A percentile compares a stretch with the other conserved stretches of the same genome.
Evolutionary conservation across 176 grass and related monocot genomes (phyloP).

Genomic region (Zoysia pacifica): DNA sequence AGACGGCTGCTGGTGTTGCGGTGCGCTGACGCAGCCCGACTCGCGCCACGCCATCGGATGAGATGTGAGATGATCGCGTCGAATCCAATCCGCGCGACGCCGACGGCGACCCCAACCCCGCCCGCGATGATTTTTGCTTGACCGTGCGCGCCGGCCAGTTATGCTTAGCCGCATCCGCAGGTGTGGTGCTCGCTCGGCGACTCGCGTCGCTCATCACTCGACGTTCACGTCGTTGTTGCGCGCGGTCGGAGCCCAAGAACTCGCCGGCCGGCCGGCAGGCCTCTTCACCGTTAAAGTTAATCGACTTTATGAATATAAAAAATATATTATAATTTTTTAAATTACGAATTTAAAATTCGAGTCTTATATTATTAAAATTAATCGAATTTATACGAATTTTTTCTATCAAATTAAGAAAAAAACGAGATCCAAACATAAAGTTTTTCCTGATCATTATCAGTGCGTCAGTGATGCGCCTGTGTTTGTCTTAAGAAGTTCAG

Average conservation of each 20-base stretch:
- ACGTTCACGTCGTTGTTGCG: not conserved
- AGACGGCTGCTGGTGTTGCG: not conserved
- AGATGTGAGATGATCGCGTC: not conserved
- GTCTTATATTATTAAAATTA: no score
- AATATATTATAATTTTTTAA: no score
- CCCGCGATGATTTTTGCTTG: not conserved
- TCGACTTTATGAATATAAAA: no score
- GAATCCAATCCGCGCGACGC: not conserved
- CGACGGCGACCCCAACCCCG: conserved; percentile 1
- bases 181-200: not conserved
- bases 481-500: no score
- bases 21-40: conserved; percentile 13
- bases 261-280: not conserved
- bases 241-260: not conserved
- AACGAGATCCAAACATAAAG: no score
- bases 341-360: no score
- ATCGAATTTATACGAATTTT: no score
- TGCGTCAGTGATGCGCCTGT: no score
- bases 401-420: no score
- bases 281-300: not conserved
- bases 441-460: no score
- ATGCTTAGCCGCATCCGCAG: no score
- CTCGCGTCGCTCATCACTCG: not conserved
- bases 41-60: not conserved
- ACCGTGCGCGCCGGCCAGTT: not conserved